Base-by-base conservation (phyloP, 2,329 filamentous ascomycete genomes). In the Ophiocordyceps camponoti-leonardi region DNA sequence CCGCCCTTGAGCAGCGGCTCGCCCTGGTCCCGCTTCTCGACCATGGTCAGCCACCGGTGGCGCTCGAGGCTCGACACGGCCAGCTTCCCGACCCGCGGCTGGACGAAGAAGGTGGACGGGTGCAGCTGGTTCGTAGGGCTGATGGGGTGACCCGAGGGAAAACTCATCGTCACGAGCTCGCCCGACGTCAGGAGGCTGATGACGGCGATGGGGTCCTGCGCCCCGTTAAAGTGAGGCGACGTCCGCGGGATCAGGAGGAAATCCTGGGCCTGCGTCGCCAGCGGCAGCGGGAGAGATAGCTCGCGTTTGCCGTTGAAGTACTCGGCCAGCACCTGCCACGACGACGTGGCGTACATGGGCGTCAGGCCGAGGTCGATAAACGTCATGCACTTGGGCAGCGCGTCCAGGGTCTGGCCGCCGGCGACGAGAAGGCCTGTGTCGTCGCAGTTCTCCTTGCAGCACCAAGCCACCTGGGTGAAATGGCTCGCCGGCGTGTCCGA, bases 121-220 rank as follows among this genome's bases (percentile, higher is more conserved):
- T 94, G 90, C 6, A 98, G 72, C 62, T 94, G 86, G 55, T 95
- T 94, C 4, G 88, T 94, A 1, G 92, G 87, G 26, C 81, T 84
- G 46, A 96, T 93, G 1, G 86, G 83, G 60, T 88, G 84, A 26
- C 92, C 92, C 43, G 82, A 92, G 0, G 92, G 92, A 57, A 96
- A 96, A 54, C 82, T 94, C 59, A 96, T 67, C 0, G 90, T 94
- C 44, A 93, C 72, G 26, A 96, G 65, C 63, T 96, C 90, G 20
- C 92, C 92, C 1, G 87, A 94, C 1, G 82, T 79, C 4, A 96
- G 68, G 7, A 93, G 67, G 3, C 79, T 75, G 52, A 98, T 69
- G 39, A 94, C 67, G 20, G 87, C 90, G 47, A 96, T 82, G 0
- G 92, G 92, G 58, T 98, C 90, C 58, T 94, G 86, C 13, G 83